Evolutionary conservation across 768 basidiomycete genomes (phyloP), one percentile per base, ranked within the genome.

Genomic region (Tricholoma sp.): DNA sequence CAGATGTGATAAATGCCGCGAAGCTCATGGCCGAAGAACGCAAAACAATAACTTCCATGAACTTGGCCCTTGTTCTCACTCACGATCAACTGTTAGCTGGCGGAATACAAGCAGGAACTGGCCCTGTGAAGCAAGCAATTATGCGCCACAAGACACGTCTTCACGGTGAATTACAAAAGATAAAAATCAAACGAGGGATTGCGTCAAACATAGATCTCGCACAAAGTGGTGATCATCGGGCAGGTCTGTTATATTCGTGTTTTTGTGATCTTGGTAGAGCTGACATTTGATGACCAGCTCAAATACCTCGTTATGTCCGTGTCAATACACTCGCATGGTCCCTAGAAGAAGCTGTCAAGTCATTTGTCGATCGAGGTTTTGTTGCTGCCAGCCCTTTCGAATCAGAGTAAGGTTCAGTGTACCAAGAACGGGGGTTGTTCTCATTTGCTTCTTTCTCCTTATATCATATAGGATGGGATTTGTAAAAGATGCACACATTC

Each of bases 71-170:
- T 6, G 86, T 96, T 41, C 85, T 98, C 32, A 85, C 95, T 0
- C 96, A 99, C 63, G 97, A 99, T 71, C 72, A 95, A 7, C 77
- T 99, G 24, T 77, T 97, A 37, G 79, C 89, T 14, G 76, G 82
- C 18, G 91, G 94, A 9, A 93, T 99, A 61, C 91, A 97, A 69
- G 88, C 92, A 6, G 86, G 91, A 47, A 88, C 96, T 68, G 93
- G 95, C 21, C 90, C 91, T 3, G 76, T 96, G 54, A 97, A 97
- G 64, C 88, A 91, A 64, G 92, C 91, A 0, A 68, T 97, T 46
- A 69, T 92, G 43, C 83, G 91, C 35, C 94, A 99, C 70, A 94
- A 94, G 71, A 92, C 94, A 5, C 82, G 95, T 24, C 75, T 99
- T 6, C 80, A 84, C 58, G 85, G 91, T 61, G 96, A 98, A 73